Evolutionary conservation across 345 rosid genomes (phyloP).

Genomic region (Hibiscus syriacus): DNA sequence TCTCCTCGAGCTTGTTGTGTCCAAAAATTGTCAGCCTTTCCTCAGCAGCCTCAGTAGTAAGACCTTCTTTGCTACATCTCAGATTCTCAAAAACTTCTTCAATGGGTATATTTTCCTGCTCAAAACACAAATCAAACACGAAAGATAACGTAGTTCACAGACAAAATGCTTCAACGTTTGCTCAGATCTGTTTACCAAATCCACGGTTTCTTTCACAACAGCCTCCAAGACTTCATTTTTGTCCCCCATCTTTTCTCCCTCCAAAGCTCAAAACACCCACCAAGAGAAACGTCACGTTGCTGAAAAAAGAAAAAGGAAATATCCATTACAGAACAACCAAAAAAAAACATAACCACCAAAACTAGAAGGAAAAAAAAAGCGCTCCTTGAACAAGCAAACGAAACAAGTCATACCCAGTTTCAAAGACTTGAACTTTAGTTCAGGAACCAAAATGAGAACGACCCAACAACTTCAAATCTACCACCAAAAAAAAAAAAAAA

Average conservation of each 20-base stretch:
- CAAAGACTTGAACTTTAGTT: conserved; percentile 8
- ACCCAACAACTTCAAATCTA: conserved; percentile 35
- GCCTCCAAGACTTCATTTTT: conserved; percentile 85
- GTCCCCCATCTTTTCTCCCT: conserved; percentile 42
- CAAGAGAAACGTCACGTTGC: conserved; percentile 4
- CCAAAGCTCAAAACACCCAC: conserved; percentile 4
- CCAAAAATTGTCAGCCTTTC: conserved; percentile 91
- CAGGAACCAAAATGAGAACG: conserved; percentile 20
- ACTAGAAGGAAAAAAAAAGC: background rate
- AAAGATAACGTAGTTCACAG: background rate
- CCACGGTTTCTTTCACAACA: conserved; percentile 92
- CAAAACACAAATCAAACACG: conserved; percentile 10
- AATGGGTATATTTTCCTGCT: conserved; percentile 94
- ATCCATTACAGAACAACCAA: background rate
- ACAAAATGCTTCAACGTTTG: background rate
- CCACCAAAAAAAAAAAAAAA: background rate
- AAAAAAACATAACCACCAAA: conserved; percentile 7
- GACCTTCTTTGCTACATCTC: conserved; percentile 94
- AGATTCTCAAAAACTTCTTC: conserved; percentile 93
- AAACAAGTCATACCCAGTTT: conserved; percentile 11
- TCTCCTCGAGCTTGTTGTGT: conserved; percentile 95
- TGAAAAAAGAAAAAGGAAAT: background rate
- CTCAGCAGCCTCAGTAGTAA: conserved; percentile 69
- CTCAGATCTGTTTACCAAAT: conserved; percentile 89
- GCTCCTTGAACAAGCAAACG: background rate